Conservation (phyloP, 768 basidiomycete genomes). For the Tubosaeta sp. region DNA sequence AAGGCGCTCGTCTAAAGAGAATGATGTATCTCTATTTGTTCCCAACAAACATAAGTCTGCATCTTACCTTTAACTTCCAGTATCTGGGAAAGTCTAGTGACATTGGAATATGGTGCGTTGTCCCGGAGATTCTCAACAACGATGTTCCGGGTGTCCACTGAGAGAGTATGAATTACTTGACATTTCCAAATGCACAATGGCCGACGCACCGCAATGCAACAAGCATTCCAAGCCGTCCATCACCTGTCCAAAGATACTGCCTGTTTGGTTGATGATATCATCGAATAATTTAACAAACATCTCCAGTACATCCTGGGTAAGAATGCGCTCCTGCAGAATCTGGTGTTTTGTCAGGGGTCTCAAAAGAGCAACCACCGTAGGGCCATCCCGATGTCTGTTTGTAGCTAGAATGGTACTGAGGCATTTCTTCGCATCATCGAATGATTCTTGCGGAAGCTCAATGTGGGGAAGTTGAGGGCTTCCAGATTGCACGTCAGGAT, state of each 20-base stretch:
- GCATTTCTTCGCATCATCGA: slow-evolving; percentile 16
- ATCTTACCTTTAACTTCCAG: slow-evolving; percentile 10
- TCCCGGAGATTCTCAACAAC: slow-evolving; percentile 6
- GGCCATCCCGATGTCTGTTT: slow-evolving; percentile 11
- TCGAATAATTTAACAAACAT: slow-evolving; percentile 12
- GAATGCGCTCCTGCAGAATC: slow-evolving; percentile 8
- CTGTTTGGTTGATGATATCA: not conserved
- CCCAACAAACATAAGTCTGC: not conserved
- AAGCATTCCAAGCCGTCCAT: slow-evolving; percentile 20
- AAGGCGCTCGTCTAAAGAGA: slow-evolving; percentile 8
- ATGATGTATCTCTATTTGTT: not conserved
- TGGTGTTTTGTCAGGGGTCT: slow-evolving; percentile 16
- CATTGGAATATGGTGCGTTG: not conserved
- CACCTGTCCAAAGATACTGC: slow-evolving; percentile 12
- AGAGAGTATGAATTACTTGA: not conserved
- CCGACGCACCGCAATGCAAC: slow-evolving; percentile 11
- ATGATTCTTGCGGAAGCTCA: not conserved
- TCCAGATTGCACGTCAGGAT: not conserved
- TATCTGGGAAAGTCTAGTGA: slow-evolving; percentile 10
- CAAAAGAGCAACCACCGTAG: slow-evolving; percentile 18
- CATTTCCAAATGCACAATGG: not conserved
- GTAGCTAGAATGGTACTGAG: slow-evolving; percentile 4
- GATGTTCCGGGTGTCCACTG: slow-evolving; percentile 9
- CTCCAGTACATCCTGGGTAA: slow-evolving; percentile 7
- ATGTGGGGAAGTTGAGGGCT: not conserved